Evolutionary conservation across 352 stramenopile genomes (phyloP).

Genomic region (Pythium periplocum): DNA sequence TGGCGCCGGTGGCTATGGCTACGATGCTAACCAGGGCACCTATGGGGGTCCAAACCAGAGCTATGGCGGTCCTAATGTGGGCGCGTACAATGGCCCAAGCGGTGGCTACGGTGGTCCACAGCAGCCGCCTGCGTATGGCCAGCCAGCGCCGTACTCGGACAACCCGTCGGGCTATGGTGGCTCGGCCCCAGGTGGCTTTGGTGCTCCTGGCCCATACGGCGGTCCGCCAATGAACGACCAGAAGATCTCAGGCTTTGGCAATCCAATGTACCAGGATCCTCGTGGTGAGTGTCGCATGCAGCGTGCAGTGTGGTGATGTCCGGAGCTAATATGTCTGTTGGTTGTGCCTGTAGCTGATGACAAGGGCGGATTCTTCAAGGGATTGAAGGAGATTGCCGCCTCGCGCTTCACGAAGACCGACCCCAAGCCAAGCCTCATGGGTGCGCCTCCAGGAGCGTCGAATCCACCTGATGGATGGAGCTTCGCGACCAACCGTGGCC

Average conservation of each 20-base stretch:
- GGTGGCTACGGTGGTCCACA: constrained; percentile 26
- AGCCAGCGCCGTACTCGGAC: constrained; percentile 23
- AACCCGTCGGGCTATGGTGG: constrained; percentile 17
- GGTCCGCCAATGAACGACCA: constrained; percentile 58
- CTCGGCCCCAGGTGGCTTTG: constrained; percentile 20
- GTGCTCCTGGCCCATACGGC: constrained; percentile 33
- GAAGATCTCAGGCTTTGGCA: constrained; percentile 92
- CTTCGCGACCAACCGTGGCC: constrained; percentile 80
- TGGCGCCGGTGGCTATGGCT: constrained; percentile 48
- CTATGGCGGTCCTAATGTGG: constrained; percentile 30
- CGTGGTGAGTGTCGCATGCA: constrained; percentile 24
- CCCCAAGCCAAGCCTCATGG: constrained; percentile 29
- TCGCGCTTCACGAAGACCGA: constrained; percentile 76
- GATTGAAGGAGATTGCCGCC: constrained; percentile 78
- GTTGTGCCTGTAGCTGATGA: constrained; percentile 33
- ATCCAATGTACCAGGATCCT: constrained; percentile 93
- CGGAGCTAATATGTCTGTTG: not conserved
- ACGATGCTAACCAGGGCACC: constrained; percentile 29
- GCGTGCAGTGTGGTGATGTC: not conserved
- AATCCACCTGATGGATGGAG: constrained; percentile 81
- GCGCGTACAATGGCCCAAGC: not conserved
- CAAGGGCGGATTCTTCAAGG: constrained; percentile 83
- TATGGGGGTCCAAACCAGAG: constrained; percentile 38
- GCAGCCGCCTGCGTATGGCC: constrained; percentile 17
- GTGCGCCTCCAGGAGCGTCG: constrained; percentile 55